Conservation (phyloP, 2,329 filamentous ascomycete genomes). For the Penicillium sp. region DNA sequence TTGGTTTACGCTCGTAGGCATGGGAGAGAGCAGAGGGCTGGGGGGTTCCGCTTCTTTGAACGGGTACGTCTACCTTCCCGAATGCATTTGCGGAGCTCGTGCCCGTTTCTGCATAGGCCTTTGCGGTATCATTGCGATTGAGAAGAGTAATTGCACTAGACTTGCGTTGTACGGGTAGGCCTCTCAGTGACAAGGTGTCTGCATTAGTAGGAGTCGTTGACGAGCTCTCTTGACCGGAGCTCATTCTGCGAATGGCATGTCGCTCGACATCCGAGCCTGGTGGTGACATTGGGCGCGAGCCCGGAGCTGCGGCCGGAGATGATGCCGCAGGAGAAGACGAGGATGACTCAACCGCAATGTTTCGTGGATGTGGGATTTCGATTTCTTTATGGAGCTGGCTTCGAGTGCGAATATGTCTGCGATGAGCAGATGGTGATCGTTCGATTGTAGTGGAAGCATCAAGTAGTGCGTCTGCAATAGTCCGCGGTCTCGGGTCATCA, state of each 20-base stretch:
- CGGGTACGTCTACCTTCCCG: constrained; percentile 65
- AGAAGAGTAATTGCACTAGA: constrained; percentile 66
- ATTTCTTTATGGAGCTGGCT: constrained; percentile 48
- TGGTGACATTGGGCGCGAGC: constrained; percentile 43
- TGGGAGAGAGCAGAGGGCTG: constrained; percentile 47
- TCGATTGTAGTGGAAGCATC: constrained; percentile 92
- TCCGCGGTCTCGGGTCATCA: constrained; percentile 63
- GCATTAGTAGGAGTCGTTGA: constrained; percentile 38
- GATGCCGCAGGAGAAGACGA: constrained; percentile 45
- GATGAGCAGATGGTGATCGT: constrained; percentile 60
- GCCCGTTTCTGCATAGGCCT: constrained; percentile 68
- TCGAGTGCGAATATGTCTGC: constrained; percentile 48
- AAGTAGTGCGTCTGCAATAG: constrained; percentile 86
- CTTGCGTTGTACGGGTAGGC: constrained; percentile 46
- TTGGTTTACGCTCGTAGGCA: constrained; percentile 40
- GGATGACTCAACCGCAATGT: constrained; percentile 36
- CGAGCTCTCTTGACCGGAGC: constrained; percentile 39
- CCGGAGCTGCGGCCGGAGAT: constrained; percentile 41
- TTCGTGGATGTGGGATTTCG: constrained; percentile 28
- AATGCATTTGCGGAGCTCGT: constrained; percentile 69
- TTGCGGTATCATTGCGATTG: constrained; percentile 62
- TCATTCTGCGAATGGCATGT: constrained; percentile 38
- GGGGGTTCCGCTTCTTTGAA: constrained; percentile 45
- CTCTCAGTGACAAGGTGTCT: constrained; percentile 40
- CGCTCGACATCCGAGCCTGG: constrained; percentile 44